Evolutionary conservation across 1,284 basidiomycete species (phyloP), one percentile per base, ranked within the genome.

Genomic region (Gomphus bonarii): DNA sequence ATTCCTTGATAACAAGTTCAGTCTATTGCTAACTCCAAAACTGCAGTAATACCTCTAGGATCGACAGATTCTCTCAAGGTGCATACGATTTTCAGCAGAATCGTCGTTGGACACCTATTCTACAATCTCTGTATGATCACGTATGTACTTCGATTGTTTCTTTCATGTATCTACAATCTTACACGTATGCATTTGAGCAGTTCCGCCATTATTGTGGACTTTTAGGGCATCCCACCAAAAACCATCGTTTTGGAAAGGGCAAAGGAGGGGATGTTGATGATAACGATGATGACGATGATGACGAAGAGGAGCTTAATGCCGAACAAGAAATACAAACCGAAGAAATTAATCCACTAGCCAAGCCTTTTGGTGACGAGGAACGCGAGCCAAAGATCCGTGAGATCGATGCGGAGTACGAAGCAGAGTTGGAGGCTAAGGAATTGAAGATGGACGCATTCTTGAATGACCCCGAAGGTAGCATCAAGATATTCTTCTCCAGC

Each of bases 401-500:
- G 30, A 35, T 51, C 30, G 35, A 47, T 25, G 25, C 38, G 3
- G 47, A 54, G 18, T 46, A 49, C 42, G 25, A 60, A 10, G 53
- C 50, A 28, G 58, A 61, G n/a, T 12, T 62, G 25, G 74, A 76
- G 50, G 74, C 77, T 43, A 73, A 76, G 31, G 75, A 74, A 36
- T 55, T 58, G 49, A 65, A 63, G 36, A 68, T 80, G 60, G 64
- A 74, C 1, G 63, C 65, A 2, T 88, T 88, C 67, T 67, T 87
- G 48, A 66, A 73, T 59, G 73, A 85, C 56, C 82, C 84, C 0
- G 81, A 80, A 61, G 63, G 63, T 1, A 65, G 69, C 18, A 67
- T 80, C 31, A 75, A 74, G 55, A 70, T 84, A 8, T 88, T 85
- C 66, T 72, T 89, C 54, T 84, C 83, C 0, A 81, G 80, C 3